Evolutionary conservation across 495 filamentous ascomycete species (phyloP), one percentile per base, ranked within the genome.

Genomic region (Lophiotrema nucula): DNA sequence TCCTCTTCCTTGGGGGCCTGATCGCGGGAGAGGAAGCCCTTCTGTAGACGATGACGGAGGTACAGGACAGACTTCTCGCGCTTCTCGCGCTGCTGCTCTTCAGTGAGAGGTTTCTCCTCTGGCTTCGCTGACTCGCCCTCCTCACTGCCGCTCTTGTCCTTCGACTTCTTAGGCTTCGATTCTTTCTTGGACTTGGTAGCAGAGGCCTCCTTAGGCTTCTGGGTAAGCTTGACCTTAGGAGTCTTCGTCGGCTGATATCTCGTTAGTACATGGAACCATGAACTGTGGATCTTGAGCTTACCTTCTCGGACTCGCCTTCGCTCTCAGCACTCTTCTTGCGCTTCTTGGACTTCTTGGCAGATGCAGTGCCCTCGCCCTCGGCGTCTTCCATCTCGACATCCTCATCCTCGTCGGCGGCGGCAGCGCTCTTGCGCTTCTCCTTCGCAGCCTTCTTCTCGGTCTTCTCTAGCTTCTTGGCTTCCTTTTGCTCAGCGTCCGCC

Each of bases 21-120:
- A 55, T 95, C 90, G 16, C 87, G 80, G 15, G 86, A 87, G 18
- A 97, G 81, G 62, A 97, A 88, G 0, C 89, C 92, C 68, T 92
- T 91, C 69, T 97, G 92, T 19, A 97, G 84, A 69, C 88, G 86
- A 74, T 97, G 90, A 47, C 92, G 86, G 37, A 92, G 78, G 73
- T 89, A 95, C 3, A 95, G 74, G 19, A 96, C 88, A 77, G 43
- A 37, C 66, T 84, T 86, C 69, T 85, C 75, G 55, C 81, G 83
- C 66, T 81, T 85, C 31, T 81, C 76, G 2, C 55, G 53, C 61
- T 83, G 80, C 13, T 83, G 74, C 65, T 87, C 86, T 60, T 85
- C 79, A 3, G 79, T 80, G 22, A 83, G 60, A 44, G 74, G 73
- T 66, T 79, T 80, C 66, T 83, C 80, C 15, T 80, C 74, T 49